Evolutionary conservation across 2,329 filamentous ascomycete species (phyloP).

Genomic region (Fusarium begoniae): DNA sequence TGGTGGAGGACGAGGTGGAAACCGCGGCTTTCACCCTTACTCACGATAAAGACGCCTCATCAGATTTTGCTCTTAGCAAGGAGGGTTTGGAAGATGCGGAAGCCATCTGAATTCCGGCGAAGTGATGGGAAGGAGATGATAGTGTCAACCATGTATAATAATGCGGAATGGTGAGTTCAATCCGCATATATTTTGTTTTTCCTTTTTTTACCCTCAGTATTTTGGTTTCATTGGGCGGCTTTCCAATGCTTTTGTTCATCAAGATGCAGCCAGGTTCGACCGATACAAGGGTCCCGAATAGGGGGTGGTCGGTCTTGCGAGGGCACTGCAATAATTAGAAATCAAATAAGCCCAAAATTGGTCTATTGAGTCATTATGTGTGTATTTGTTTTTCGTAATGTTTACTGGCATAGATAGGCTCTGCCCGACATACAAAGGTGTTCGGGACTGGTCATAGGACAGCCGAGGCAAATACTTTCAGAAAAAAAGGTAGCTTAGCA

Average conservation of each 20-base stretch:
- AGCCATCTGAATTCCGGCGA: conserved; percentile 1
- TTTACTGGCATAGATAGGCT: background rate
- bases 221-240: conserved; percentile 11
- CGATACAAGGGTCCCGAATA: background rate
- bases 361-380: background rate
- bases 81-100: background rate
- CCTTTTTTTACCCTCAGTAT: background rate
- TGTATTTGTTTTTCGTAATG: background rate
- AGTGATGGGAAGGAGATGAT: background rate
- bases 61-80: conserved; percentile 1
- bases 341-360: conserved; percentile 1
- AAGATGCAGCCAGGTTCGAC: conserved; percentile 17
- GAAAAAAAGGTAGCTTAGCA: background rate
- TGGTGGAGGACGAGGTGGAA: conserved; percentile 81
- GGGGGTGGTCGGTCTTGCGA: conserved; percentile 2
- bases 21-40: conserved; percentile 85
- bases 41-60: conserved; percentile 43
- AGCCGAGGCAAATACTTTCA: background rate
- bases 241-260: conserved; percentile 12
- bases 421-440: background rate
- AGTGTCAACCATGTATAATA: conserved; percentile 13
- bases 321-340: conserved; percentile 24
- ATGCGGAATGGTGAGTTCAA: background rate
- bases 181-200: conserved; percentile 7
- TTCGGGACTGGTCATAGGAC: background rate